Evolutionary conservation across 768 basidiomycete genomes (phyloP), one percentile per base, ranked within the genome.

Genomic region (Brasilioporus rufonigricans): DNA sequence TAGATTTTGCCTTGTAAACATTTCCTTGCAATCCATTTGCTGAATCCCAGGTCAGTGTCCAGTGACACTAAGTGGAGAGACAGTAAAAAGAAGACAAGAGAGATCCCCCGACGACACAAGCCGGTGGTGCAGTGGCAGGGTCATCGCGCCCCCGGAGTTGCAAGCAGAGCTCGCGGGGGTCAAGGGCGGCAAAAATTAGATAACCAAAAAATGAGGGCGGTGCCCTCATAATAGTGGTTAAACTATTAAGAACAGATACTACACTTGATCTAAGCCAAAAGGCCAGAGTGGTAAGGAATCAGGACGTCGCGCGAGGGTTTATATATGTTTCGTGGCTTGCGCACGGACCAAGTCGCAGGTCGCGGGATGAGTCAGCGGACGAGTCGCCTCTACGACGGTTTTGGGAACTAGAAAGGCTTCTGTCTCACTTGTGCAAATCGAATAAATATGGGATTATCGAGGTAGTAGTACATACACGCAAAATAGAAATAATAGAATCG

Each of bases 261-360:
- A 83, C 82, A 82, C 81, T 83, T 83, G 81, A 83, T 83, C 82
- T 82, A 82, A 83, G 81, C 82, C 82, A 82, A 80, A 79, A 80
- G 80, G 80, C 80, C 80, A 68, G 59, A 61, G 57, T 65, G 60
- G 61, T 59, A 50, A 63, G 32, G 62, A 61, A 43, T 18, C 26
- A 3, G 0, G 0, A 0, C 1, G 50, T 40, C 32, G 4, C 9
- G 3, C n/a, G 5, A 0, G 3, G n/a, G 43, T 45, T 27, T 64
- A 56, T 66, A 58, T 66, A 61, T 12, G 6, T 35, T 23, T 45
- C 2, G 18, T 4, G 2, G 4, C 2, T 0, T 6, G 61, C 58
- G 61, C 64, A 66, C 65, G 27, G 61, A 65, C 64, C 65, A 36
- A 18, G 27, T n/a, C 16, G 9, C 27, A 5, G 5, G 27, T 29